phyloP scores from a whole-genome alignment of 805 yeast species.

The Saccharomyces mikatae region DNA sequence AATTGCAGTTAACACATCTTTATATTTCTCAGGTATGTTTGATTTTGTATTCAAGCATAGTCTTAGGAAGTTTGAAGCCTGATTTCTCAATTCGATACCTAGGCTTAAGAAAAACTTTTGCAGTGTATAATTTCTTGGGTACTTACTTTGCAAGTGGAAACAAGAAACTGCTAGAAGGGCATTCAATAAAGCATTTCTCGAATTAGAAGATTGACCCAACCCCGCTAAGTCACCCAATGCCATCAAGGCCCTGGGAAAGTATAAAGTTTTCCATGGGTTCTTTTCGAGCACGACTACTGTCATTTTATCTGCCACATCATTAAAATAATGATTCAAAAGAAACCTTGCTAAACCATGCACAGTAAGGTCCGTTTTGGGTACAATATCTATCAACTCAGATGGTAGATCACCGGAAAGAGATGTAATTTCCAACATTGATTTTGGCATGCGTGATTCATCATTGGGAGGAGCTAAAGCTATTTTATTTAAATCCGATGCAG shows the following conservation, averaged over 20 bases:
- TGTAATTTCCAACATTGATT: slow-evolving; percentile 13
- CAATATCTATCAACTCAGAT: slow-evolving; percentile 17
- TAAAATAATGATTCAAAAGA: slow-evolving; percentile 60
- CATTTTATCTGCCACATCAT: slow-evolving; percentile 73
- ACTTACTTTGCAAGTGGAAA: slow-evolving; percentile 67
- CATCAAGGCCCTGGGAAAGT: slow-evolving; percentile 71
- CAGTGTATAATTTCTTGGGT: slow-evolving; percentile 55
- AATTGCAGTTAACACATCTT: slow-evolving; percentile 75
- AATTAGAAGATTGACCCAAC: slow-evolving; percentile 63
- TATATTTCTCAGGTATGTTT: slow-evolving; percentile 55
- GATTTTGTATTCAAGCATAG: slow-evolving; percentile 47
- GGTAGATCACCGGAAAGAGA: slow-evolving; percentile 10
- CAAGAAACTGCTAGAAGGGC: slow-evolving; percentile 78
- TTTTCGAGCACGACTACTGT: slow-evolving; percentile 62
- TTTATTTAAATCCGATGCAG: not conserved
- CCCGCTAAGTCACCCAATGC: slow-evolving; percentile 78
- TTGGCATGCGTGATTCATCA: slow-evolving; percentile 18
- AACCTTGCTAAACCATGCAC: slow-evolving; percentile 67
- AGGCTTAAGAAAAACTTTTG: slow-evolving; percentile 63
- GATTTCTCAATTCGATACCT: slow-evolving; percentile 67
- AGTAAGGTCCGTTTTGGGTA: slow-evolving; percentile 54
- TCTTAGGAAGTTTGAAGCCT: slow-evolving; percentile 62
- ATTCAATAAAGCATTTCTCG: slow-evolving; percentile 69
- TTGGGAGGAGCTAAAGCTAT: slow-evolving; percentile 7
- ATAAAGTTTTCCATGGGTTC: slow-evolving; percentile 85